phyloP scores from a whole-genome alignment of 441 rosid species.

The Kokia cookei region DNA sequence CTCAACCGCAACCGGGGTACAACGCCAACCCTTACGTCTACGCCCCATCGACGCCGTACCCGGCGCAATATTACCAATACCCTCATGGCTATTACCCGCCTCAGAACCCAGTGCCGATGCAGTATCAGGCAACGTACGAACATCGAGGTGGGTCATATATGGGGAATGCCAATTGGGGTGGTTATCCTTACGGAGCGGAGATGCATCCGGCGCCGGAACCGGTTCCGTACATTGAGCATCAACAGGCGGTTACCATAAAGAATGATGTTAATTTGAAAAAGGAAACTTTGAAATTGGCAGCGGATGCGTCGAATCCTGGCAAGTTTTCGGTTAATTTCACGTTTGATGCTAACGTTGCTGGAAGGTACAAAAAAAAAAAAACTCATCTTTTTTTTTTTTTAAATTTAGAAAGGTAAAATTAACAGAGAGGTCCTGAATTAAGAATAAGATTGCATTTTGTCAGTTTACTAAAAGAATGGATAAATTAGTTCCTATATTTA shows the following conservation, averaged over 20 bases:
- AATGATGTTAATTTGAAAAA: conserved; percentile 86
- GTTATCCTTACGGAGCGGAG: conserved; percentile 55
- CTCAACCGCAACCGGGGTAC: conserved; percentile 58
- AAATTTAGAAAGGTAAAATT: neutral
- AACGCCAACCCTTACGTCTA: conserved; percentile 63
- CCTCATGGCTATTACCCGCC: conserved; percentile 54
- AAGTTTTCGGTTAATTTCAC: conserved; percentile 69
- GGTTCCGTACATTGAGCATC: conserved; percentile 78
- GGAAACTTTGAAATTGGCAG: conserved; percentile 63
- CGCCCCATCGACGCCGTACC: conserved; percentile 76
- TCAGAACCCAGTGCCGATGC: conserved; percentile 45
- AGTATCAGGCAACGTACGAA: conserved; percentile 62
- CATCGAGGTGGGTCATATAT: conserved; percentile 31
- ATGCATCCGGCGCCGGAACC: conserved; percentile 19
- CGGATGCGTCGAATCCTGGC: conserved; percentile 62
- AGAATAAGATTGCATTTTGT: no score
- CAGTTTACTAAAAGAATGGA: no score
- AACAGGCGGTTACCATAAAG: conserved; percentile 73
- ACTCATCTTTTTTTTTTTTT: neutral
- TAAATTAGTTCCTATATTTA: no score
- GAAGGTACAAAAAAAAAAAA: conserved; percentile 42
- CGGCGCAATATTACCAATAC: conserved; percentile 52
- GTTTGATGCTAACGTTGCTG: conserved; percentile 85
- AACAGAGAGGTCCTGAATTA: no score
- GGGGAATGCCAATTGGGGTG: conserved; percentile 51